Evolutionary conservation across 1,139 yeast species (phyloP), one percentile per base, ranked within the genome.

Genomic region (Geotrichum fermentans): DNA sequence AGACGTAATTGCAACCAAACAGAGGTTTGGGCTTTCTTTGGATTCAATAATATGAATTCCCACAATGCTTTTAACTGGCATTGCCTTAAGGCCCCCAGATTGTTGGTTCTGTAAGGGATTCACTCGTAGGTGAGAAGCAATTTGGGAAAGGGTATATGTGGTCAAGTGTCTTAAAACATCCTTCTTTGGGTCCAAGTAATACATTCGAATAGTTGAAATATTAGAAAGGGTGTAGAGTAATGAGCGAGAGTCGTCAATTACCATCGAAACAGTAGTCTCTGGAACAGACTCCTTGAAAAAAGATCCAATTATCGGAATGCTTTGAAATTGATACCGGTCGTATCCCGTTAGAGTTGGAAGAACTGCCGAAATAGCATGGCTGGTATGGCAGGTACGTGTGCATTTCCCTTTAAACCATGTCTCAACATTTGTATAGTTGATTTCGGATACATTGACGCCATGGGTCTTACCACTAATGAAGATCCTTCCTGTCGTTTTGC

Each of bases 331-430:
- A 7, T 42, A 24, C n/a, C 30, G 22, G 7, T 36, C 41, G 16
- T 47, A 45, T 13, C 51, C 47, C 20, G 54, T 47, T 7, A 54
- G 39, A 11, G 50, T 26, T 2, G 58, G 58, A 16, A 50, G 36
- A 40, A 55, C 52, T 14, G 52, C 47, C 24, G 50, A 56, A 33
- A 40, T 17, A 24, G 61, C 26, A 6, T 59, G 56, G 30, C 56
- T 52, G 3, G 72, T 67, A 41, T 63, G 73, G 62, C 96, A 87
- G 30, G 83, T 79, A 64, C 89, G 89, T 56, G 80, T 82, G 62
- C 96, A 86, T 59, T 82, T 83, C 61, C 86, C 84, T 55, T 82
- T 80, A 61, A 88, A 88, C 85, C 96, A 92, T 44, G 88, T 83
- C 42, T 90, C 92, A 33, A 84, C 79, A 55, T 82, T 83, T n/a